Base-by-base conservation (phyloP, 805 yeast species). In the Maudiozyma pseudohumilis region DNA sequence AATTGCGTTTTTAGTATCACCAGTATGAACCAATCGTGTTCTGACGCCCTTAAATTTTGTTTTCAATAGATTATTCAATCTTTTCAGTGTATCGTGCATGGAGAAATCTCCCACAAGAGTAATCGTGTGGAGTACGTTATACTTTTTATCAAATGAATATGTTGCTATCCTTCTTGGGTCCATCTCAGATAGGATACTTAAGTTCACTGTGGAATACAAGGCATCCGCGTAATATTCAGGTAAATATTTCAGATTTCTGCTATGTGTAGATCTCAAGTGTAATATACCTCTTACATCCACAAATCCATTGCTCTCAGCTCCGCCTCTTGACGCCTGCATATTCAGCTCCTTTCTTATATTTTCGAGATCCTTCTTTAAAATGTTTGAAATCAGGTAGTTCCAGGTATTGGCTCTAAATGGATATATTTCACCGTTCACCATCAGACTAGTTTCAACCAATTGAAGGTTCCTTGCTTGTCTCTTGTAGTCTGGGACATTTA, bases 371-470 rank as follows among this genome's bases (percentile, higher is more conserved):
- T 61, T 65, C 18, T 63, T 59, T 13, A 77, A 46, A 45, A 78
- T 82, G 26, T 59, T 65, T 3, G 74, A 67, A 49, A 80, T 56
- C 2, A 69, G 53, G 30, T 62, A 61, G 43, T 76, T 75, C 81
- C 85, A 80, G 4, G 53, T 46, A 35, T 68, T 63, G 1, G 67
- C 59, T 26, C 60, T 64, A 46, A 79, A 65, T 3, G 68, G 69
- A 41, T 65, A 60, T 13, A 82, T 68, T 6, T 78, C 77, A 31
- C 97, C 97, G 56, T 89, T 82, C 21, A 75, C 73, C 35, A 86
- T 68, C 4, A 85, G 61, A 0, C 71, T 56, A 0, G 89, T 77
- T 1, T 55, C 52, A 0, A 49, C 48, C 20, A 78, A 56, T 5
- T 70, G 66, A 25, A 75, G 63, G 1, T 56, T 60, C 2, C 48